Conservation (phyloP, 2,329 filamentous ascomycete genomes). For the Boeremia lycopersici region DNA sequence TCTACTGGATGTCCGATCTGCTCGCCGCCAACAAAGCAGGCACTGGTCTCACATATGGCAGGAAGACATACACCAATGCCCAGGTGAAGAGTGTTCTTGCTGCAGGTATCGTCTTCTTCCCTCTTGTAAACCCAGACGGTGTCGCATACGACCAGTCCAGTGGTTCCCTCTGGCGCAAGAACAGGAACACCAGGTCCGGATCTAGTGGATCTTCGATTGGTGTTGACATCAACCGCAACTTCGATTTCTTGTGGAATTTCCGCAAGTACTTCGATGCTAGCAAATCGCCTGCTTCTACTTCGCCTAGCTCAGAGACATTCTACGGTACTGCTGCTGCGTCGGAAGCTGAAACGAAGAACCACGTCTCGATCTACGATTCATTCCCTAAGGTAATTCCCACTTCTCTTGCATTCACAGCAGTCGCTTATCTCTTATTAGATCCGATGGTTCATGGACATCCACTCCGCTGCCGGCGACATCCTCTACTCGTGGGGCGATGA, state of each 20-base stretch:
- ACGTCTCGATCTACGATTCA: constrained; percentile 59
- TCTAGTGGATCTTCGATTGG: constrained; percentile 34
- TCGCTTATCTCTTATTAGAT: constrained; percentile 32
- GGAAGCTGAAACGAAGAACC: constrained; percentile 62
- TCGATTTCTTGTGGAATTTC: constrained; percentile 64
- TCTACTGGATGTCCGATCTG: constrained; percentile 54
- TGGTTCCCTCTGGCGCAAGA: constrained; percentile 46
- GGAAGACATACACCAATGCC: constrained; percentile 57
- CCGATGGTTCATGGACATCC: constrained; percentile 65
- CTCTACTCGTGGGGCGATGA: constrained; percentile 66
- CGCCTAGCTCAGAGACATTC: constrained; percentile 56
- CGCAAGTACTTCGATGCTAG: constrained; percentile 52
- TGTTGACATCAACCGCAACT: constrained; percentile 48
- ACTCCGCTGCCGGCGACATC: constrained; percentile 60
- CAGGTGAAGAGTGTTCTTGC: constrained; percentile 60
- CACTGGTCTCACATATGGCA: constrained; percentile 59
- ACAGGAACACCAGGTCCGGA: constrained; percentile 50
- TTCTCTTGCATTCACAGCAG: too few species aligned
- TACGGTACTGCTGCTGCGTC: constrained; percentile 60
- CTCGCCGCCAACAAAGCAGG: constrained; percentile 59
- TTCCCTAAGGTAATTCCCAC: constrained; percentile 45
- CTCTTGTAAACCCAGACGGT: constrained; percentile 45
- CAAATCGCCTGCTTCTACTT: constrained; percentile 50
- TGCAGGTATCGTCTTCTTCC: constrained; percentile 60
- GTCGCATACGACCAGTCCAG: constrained; percentile 44